Conservation (phyloP, 1,284 basidiomycete genomes). For the Neolentinus lepideus region DNA sequence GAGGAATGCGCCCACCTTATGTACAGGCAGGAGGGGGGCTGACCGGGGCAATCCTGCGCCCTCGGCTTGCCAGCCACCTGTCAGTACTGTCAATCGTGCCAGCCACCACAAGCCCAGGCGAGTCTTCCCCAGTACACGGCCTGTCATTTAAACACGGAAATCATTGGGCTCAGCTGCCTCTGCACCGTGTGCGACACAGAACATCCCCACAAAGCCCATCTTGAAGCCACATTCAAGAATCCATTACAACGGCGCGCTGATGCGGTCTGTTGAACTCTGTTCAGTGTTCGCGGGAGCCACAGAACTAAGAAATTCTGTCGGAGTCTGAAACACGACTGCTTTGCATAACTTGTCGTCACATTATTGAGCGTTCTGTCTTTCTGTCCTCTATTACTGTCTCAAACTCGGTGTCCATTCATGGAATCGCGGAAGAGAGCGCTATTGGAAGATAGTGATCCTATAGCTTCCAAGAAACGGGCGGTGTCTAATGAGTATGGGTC, state of each 20-base stretch:
- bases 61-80: no score
- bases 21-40: not conserved
- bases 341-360: not conserved
- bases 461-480: conserved; percentile 59
- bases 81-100: no score
- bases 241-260: no score
- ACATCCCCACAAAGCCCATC: no score
- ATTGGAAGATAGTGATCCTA: conserved; percentile 44
- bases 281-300: not conserved
- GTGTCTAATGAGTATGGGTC: conserved; percentile 48
- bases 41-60: no score
- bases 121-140: no score
- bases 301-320: not conserved
- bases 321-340: not conserved
- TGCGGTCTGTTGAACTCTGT: not conserved
- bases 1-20: not conserved
- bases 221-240: no score
- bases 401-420: conserved; percentile 23
- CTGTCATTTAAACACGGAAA: no score
- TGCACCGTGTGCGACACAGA: no score
- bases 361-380: not conserved
- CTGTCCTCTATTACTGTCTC: not conserved
- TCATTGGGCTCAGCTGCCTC: no score
- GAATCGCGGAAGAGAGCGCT: conserved; percentile 61
- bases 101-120: no score